A percentile compares a stretch with the other conserved stretches of the same genome.
These are phyloP conservation scores for Xylaria sp. DNA, from an alignment of 2,329 filamentous ascomycete genomes.

Conservation along the genomic window DNA sequence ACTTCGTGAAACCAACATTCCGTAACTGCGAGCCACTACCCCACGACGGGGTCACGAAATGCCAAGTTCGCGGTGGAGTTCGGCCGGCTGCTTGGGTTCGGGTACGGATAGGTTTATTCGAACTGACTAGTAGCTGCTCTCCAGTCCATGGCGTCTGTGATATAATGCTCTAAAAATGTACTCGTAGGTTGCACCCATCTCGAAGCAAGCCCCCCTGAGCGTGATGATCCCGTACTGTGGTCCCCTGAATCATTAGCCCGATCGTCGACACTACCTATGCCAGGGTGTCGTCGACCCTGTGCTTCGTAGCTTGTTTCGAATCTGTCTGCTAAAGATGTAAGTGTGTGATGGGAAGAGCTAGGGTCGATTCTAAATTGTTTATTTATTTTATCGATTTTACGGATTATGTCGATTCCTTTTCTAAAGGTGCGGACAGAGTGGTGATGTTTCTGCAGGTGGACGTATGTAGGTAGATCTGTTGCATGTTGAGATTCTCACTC, in stretches of 20 bases:
- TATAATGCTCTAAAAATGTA: no score
- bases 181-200: no score
- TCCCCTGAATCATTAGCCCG: not conserved
- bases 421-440: no score
- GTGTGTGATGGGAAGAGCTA: not conserved
- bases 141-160: no score
- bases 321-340: not conserved
- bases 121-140: not conserved
- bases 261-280: not conserved
- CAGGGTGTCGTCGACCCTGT: not conserved
- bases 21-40: no score
- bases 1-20: no score
- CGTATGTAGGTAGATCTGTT: no score
- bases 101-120: not conserved
- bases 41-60: not conserved
- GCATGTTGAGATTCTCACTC: no score
- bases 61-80: not conserved
- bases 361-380: not conserved
- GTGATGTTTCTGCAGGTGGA: no score
- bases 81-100: not conserved
- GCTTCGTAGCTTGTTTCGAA: not conserved
- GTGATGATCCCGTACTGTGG: not conserved
- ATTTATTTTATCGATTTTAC: not conserved
- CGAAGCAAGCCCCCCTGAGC: no score
- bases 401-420: not conserved